Base-by-base conservation (phyloP, 2,329 filamentous ascomycete genomes). In the Elsinoe batatas region DNA sequence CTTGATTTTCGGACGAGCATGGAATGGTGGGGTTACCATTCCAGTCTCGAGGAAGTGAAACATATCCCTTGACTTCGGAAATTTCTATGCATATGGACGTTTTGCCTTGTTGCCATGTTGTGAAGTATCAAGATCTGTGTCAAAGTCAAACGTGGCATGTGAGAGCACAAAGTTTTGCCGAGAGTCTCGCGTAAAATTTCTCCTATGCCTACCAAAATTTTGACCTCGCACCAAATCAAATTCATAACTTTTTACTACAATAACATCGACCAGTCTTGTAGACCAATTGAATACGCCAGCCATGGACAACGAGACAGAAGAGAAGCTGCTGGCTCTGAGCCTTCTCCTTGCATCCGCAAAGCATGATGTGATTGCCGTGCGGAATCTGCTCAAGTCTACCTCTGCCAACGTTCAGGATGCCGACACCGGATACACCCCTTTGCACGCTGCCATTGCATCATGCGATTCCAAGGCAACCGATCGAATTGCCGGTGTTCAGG, bases 371-470 rank as follows among this genome's bases (percentile, higher is more conserved):
- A 69, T 78, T 35, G 76, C 79, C 50, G 79, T 95, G 38, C 84
- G 84, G 67, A 78, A 79, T 56, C 79, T 94, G 6, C 79, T 94
- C 59, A 77, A 80, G 64, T 54, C 38, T 13, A 72, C 75, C 50
- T 84, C 73, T 74, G 88, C 75, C 26, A 90, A 86, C 68, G 82
- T 85, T 3, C 90, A 91, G 69, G 91, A 97, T 66, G 80, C 86
- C 5, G 82, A 85, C 58, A 96, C 91, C 1, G 88, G 88, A 58
- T 89, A 85, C 69, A 90, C 90, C 6, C 90, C 91, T 10, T 78
- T 97, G 13, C 93, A 97, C 71, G 87, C 91, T 20, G 89, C 90
- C 37, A 88, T 97, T 67, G 85, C 88, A 15, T 65, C 71, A 1
- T 77, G 73, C 57, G 75, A 78, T 58, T 64, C 71, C 0, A 71